Conservation (phyloP, 768 basidiomycete genomes). For the Amanita pseudoporphyria region DNA sequence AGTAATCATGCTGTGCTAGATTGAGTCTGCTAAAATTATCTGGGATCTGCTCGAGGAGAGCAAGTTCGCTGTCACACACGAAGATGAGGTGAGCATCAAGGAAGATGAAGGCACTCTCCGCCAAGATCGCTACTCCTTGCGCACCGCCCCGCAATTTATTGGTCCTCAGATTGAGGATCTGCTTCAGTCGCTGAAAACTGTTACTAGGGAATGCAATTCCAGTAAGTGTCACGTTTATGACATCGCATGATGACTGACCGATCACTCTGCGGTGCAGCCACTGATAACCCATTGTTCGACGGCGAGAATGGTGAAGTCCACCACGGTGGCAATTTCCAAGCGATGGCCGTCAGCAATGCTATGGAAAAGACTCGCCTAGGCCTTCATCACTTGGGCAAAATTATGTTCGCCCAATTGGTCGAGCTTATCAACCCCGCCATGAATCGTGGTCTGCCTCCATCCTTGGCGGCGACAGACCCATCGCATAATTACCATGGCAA, state of each 20-base stretch:
- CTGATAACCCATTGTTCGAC: slow-evolving; percentile 82
- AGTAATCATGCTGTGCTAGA: slow-evolving; percentile 20
- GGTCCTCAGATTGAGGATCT: slow-evolving; percentile 83
- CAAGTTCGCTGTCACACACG: slow-evolving; percentile 54
- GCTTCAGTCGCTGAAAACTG: slow-evolving; percentile 47
- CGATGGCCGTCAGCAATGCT: slow-evolving; percentile 74
- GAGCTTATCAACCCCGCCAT: slow-evolving; percentile 67
- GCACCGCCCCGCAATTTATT: slow-evolving; percentile 76
- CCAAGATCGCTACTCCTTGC: slow-evolving; percentile 71
- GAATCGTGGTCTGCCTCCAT: slow-evolving; percentile 80
- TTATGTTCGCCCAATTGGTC: slow-evolving; percentile 57
- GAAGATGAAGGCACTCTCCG: slow-evolving; percentile 67
- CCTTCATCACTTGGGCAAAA: slow-evolving; percentile 61
- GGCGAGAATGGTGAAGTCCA: slow-evolving; percentile 55
- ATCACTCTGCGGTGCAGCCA: slow-evolving; percentile 35
- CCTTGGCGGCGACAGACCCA: slow-evolving; percentile 69
- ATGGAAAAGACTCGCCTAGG: slow-evolving; percentile 82
- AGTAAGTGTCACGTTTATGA: slow-evolving; percentile 34
- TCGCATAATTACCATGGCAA: slow-evolving; percentile 79
- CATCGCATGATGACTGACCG: background rate
- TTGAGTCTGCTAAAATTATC: slow-evolving; percentile 65
- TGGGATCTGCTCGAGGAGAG: slow-evolving; percentile 61
- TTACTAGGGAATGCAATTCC: slow-evolving; percentile 74
- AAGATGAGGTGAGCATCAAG: slow-evolving; percentile 62
- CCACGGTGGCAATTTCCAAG: slow-evolving; percentile 87